Evolutionary conservation across 768 basidiomycete species (phyloP).

Genomic region (Mycena amicta): DNA sequence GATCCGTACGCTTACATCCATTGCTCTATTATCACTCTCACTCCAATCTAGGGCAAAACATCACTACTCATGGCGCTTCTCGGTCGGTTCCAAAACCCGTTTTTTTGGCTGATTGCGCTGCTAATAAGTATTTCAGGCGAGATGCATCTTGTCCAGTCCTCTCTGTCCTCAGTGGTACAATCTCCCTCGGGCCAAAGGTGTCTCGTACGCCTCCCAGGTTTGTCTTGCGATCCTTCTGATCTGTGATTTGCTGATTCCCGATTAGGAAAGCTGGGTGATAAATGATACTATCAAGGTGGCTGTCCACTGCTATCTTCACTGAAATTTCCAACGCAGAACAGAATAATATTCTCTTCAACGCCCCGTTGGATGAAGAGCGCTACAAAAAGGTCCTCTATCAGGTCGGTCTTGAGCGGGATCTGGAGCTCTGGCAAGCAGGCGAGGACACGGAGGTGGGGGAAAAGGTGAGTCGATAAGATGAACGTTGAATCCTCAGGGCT

Average conservation of each 20-base stretch:
- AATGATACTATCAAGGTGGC: slow-evolving; percentile 72
- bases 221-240: neutral
- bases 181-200: slow-evolving; percentile 66
- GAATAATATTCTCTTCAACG: slow-evolving; percentile 84
- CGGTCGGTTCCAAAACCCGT: slow-evolving; percentile 25
- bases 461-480: slow-evolving; percentile 50
- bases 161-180: slow-evolving; percentile 64
- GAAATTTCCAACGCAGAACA: slow-evolving; percentile 17
- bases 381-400: slow-evolving; percentile 80
- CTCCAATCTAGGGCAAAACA: slow-evolving; percentile 51
- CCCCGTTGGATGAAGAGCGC: slow-evolving; percentile 71
- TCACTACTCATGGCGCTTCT: slow-evolving; percentile 67
- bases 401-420: slow-evolving; percentile 73
- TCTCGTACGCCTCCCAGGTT: slow-evolving; percentile 76
- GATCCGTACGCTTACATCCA: slow-evolving; percentile 34
- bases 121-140: slow-evolving; percentile 42
- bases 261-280: slow-evolving; percentile 74
- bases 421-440: slow-evolving; percentile 68
- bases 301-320: neutral
- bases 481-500: too few species aligned
- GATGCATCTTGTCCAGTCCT: slow-evolving; percentile 61
- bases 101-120: neutral
- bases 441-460: slow-evolving; percentile 75
- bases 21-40: neutral
- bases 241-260: neutral